A percentile compares a stretch with the other conserved stretches of the same genome.
These are phyloP conservation scores for Clonostachys sp. DNA, from an alignment of 2,329 filamentous ascomycete genomes.

Conservation along the genomic window DNA sequence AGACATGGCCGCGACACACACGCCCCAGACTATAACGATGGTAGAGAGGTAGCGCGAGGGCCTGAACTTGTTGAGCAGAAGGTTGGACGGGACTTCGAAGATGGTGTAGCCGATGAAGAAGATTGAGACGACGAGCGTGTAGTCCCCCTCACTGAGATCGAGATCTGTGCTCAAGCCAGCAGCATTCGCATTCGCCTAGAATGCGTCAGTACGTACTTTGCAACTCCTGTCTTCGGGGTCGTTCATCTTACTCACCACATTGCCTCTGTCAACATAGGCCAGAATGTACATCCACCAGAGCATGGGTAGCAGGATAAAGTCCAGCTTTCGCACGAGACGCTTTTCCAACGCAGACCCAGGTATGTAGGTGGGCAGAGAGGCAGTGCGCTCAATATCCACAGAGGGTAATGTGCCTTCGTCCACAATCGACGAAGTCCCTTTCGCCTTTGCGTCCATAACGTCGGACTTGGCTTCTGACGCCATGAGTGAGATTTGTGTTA, in stretches of 20 bases:
- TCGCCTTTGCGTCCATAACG: too few species aligned
- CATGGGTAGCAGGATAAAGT: slow-evolving; percentile 42
- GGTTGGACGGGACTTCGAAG: slow-evolving; percentile 62
- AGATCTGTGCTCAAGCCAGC: neutral
- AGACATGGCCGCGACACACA: slow-evolving; percentile 68
- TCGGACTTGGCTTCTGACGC: too few species aligned
- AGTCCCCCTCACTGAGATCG: neutral
- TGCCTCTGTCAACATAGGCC: slow-evolving; percentile 4
- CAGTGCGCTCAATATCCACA: too few species aligned
- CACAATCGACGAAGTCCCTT: too few species aligned
- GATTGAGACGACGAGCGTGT: slow-evolving; percentile 50
- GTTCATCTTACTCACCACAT: slow-evolving; percentile 1
- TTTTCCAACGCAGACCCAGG: slow-evolving; percentile 11
- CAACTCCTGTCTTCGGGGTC: too few species aligned
- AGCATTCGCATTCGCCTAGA: neutral
- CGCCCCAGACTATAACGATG: slow-evolving; percentile 61
- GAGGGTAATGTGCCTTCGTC: too few species aligned
- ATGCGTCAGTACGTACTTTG: too few species aligned
- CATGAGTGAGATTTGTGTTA: too few species aligned
- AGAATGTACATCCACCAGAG: slow-evolving; percentile 18
- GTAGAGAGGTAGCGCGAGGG: slow-evolving; percentile 60
- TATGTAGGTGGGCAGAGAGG: too few species aligned
- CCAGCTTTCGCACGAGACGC: slow-evolving; percentile 32
- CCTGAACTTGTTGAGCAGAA: slow-evolving; percentile 58
- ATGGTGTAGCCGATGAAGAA: slow-evolving; percentile 61